Conservation (phyloP, 495 filamentous ascomycete genomes). For the Hyaloscypha bicolor region DNA sequence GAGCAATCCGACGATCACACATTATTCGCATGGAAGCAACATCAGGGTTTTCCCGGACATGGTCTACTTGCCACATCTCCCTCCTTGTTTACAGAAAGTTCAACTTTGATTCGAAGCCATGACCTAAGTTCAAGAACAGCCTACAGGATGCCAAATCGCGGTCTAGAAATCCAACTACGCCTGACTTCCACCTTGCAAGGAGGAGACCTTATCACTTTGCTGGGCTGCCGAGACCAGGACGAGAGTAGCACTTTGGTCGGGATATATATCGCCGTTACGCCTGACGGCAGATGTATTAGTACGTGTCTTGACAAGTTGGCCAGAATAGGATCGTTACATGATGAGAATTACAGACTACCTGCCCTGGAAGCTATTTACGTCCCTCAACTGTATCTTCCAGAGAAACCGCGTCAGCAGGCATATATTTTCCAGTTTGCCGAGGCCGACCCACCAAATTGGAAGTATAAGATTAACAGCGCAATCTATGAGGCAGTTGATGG, state of each 20-base stretch:
- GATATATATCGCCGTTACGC: not conserved
- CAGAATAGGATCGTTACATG: not conserved
- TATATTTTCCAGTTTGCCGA: not conserved
- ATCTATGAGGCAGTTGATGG: too few relatives aligned
- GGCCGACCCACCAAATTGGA: too few relatives aligned
- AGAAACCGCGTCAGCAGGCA: not conserved
- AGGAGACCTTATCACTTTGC: not conserved
- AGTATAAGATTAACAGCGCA: too few relatives aligned
- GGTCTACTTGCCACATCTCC: not conserved
- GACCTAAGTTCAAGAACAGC: not conserved
- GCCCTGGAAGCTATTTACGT: not conserved
- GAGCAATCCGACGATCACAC: too few relatives aligned
- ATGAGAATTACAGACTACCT: not conserved
- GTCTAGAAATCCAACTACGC: not conserved
- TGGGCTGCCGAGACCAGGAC: not conserved
- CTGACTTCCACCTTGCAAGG: not conserved
- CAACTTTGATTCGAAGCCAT: not conserved
- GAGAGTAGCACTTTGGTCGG: not conserved
- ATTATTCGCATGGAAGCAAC: not conserved
- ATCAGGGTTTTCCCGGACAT: not conserved
- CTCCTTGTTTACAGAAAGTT: not conserved
- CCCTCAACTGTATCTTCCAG: not conserved
- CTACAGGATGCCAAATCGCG: not conserved
- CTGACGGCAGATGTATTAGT: not conserved
- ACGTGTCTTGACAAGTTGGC: not conserved